Conservation (phyloP, 352 stramenopile species). For the Nothophytophthora sp. region DNA sequence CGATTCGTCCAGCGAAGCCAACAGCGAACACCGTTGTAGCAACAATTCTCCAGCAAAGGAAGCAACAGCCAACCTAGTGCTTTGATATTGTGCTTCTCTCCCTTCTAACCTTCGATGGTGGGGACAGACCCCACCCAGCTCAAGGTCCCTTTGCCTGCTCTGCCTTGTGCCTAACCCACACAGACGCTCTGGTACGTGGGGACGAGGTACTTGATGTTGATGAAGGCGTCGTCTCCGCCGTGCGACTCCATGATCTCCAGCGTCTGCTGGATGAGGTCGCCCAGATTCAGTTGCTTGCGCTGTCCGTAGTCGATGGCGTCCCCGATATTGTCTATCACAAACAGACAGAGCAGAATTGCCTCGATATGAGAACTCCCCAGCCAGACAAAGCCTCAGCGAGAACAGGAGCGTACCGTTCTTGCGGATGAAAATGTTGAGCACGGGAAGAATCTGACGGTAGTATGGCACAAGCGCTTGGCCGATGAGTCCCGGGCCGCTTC, state of each 20-base stretch:
- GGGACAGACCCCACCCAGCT: no score
- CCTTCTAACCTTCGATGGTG: no score
- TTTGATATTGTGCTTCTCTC: not conserved
- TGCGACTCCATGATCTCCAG: conserved; percentile 97
- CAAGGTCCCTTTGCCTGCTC: no score
- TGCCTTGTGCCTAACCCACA: conserved; percentile 50
- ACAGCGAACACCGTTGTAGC: no score
- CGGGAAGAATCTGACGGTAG: conserved; percentile 97
- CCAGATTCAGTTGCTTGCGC: conserved; percentile 94
- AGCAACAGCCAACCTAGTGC: not conserved
- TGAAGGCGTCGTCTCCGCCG: conserved; percentile 97
- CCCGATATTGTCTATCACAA: conserved; percentile 90
- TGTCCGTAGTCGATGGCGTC: conserved; percentile 97
- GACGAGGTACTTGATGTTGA: conserved; percentile 99
- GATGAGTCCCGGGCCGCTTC: conserved; percentile 89
- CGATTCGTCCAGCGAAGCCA: no score
- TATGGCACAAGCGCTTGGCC: conserved; percentile 98
- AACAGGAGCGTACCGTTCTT: conserved; percentile 84
- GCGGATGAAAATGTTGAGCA: conserved; percentile 97
- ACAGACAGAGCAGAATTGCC: not conserved
- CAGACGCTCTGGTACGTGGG: conserved; percentile 96
- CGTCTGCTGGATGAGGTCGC: conserved; percentile 97
- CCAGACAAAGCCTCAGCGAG: not conserved
- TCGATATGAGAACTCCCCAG: not conserved
- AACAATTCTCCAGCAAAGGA: not conserved